Evolutionary conservation across 2,329 filamentous ascomycete genomes (phyloP), one percentile per base, ranked within the genome.

Genomic region (Xylaria hypoxylon): DNA sequence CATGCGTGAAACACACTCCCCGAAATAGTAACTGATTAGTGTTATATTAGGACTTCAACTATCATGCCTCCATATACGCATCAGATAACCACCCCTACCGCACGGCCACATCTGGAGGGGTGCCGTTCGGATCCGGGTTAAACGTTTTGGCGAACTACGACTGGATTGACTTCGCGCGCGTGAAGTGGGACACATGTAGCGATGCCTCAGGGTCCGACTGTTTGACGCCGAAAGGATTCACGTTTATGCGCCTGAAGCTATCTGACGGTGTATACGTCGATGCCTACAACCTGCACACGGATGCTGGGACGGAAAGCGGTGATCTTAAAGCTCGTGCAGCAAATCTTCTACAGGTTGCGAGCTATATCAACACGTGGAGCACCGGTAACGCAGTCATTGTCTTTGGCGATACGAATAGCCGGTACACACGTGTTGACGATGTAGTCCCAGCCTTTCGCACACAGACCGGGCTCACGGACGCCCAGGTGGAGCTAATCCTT

Each of bases 221-320:
- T 74, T 78, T 91, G 68, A 91, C 89, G 0, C 89, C 88, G 24
- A 92, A 92, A 77, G 89, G 89, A 15, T 91, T 90, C 76, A 90
- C 88, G 0, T 87, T 88, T 53, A 90, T 91, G 88, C 84, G 88
- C 13, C 77, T 85, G 45, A 77, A 81, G 22, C 70, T 90, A 15
- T 82, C 81, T 8, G 79, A 82, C 40, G 84, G 84, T 17, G 82
- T 87, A 7, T 89, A 85, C 66, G 77, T 89, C 26, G 89, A 91
- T 74, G 79, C 86, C 7, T 91, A 91, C 80, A 91, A 92, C 74
- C 72, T 91, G 6, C 89, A 92, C 75, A 80, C 88, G 1, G 89
- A 92, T 74, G 90, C 89, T 19, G 89, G 88, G 17, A 84, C 81
- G 33, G 82, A 86, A 56, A 70, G 76, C 2, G 83, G 70, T 1